Conservation (phyloP, 116 monocot genomes). For the Papilionanthe hybrid region DNA sequence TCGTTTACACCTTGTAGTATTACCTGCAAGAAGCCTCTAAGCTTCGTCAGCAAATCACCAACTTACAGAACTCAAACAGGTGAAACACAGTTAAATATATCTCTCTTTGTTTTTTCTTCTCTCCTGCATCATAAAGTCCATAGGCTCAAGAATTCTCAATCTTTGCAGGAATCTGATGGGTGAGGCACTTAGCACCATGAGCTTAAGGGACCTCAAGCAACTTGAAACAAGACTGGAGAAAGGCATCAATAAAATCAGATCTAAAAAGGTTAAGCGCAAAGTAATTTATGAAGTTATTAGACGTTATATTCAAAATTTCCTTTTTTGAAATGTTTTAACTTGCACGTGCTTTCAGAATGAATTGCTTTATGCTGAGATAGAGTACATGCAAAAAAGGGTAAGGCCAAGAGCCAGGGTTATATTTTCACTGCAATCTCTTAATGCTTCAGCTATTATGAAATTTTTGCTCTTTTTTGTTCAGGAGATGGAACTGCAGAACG, state of each 20-base stretch:
- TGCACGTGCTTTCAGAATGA: conserved; percentile 32
- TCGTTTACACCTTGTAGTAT: conserved; percentile 8
- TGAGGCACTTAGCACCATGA: conserved; percentile 36
- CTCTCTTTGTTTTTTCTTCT: background rate
- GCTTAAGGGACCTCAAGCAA: conserved; percentile 37
- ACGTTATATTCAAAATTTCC: background rate
- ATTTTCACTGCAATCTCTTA: background rate
- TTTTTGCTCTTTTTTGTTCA: background rate
- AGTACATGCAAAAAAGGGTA: conserved; percentile 51
- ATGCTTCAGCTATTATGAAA: background rate
- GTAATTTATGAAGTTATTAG: no score
- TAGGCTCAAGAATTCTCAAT: background rate
- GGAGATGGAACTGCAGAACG: conserved; percentile 51
- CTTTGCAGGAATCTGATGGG: conserved; percentile 38
- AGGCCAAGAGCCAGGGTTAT: background rate
- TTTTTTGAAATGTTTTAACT: no score
- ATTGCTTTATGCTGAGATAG: conserved; percentile 42
- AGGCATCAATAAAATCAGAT: conserved; percentile 45
- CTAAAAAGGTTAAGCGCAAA: conserved; percentile 34
- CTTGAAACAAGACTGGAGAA: conserved; percentile 44
- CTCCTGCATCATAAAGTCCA: background rate
- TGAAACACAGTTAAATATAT: background rate
- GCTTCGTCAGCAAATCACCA: conserved; percentile 52
- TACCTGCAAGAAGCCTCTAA: conserved; percentile 46
- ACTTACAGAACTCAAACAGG: conserved; percentile 46